phyloP scores from a whole-genome alignment of 352 stramenopile genomes.

The Phytophthora pluvialis region DNA sequence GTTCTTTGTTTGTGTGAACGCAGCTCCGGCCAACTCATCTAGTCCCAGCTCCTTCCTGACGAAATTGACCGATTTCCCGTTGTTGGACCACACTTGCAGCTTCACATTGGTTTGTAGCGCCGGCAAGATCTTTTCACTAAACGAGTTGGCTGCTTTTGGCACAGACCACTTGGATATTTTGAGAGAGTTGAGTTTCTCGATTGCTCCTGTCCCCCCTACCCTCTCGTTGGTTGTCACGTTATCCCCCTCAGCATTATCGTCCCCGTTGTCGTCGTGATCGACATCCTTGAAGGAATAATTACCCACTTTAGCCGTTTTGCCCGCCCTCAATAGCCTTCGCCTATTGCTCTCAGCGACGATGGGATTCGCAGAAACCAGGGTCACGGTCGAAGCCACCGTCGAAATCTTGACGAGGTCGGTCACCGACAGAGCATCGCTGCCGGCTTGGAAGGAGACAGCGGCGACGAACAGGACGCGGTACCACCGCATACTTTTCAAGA shows the following conservation, averaged over 20 bases:
- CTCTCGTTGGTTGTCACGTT: background rate
- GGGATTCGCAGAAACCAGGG: background rate
- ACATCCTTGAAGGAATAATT: slow-evolving; percentile 4
- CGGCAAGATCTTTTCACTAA: slow-evolving; percentile 15
- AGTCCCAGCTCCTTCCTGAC: slow-evolving; percentile 12
- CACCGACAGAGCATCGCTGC: background rate
- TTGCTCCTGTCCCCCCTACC: background rate
- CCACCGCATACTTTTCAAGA: slow-evolving; percentile 13
- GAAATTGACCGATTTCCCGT: slow-evolving; percentile 11
- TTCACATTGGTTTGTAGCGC: slow-evolving; percentile 1
- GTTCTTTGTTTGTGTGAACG: background rate
- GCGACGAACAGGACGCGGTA: background rate
- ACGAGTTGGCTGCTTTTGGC: background rate
- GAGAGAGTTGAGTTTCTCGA: slow-evolving; percentile 3
- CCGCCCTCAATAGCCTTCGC: slow-evolving; percentile 8
- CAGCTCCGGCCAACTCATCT: background rate
- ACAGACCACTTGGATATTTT: slow-evolving; percentile 8
- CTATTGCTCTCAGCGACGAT: background rate
- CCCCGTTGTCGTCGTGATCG: background rate
- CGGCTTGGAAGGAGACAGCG: background rate
- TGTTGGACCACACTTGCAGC: slow-evolving; percentile 14
- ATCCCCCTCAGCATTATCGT: background rate
- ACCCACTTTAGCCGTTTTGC: background rate
- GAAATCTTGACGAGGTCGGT: background rate
- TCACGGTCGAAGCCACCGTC: background rate